These are phyloP conservation scores for Dendrobium officinale DNA, from an alignment of 106 monocot genomes.

Conservation along the genomic window DNA sequence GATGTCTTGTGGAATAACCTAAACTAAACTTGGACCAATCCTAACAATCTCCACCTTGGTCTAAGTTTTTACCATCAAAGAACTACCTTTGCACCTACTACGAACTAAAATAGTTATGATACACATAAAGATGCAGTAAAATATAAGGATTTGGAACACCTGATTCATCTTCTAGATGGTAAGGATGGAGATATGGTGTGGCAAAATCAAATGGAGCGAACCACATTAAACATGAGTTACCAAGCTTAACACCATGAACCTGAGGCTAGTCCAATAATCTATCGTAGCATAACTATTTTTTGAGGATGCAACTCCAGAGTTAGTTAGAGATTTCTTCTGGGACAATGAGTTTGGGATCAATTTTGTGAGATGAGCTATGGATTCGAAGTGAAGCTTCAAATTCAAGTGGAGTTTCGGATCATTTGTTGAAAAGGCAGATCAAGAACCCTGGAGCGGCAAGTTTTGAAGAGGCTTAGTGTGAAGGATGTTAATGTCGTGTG, in stretches of 20 bases:
- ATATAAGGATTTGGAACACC: slow-evolving; percentile 54
- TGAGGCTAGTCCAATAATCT: slow-evolving; percentile 61
- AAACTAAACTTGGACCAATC: no score
- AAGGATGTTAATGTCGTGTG: no score
- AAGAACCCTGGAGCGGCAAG: no score
- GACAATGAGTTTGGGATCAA: slow-evolving; percentile 72
- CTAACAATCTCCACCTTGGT: no score
- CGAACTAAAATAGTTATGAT: not conserved
- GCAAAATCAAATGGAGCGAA: slow-evolving; percentile 64
- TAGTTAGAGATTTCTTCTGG: slow-evolving; percentile 98
- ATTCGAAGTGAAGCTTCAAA: no score
- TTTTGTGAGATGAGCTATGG: no score
- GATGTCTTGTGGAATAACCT: no score
- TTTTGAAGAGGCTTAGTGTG: no score
- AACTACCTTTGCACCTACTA: no score
- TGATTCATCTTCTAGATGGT: slow-evolving; percentile 50
- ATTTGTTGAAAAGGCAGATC: no score
- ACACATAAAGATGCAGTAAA: slow-evolving; percentile 35
- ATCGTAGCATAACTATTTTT: slow-evolving; percentile 78
- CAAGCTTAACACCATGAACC: slow-evolving; percentile 72
- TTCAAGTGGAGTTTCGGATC: no score
- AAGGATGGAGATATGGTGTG: slow-evolving; percentile 42
- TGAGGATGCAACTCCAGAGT: slow-evolving; percentile 87
- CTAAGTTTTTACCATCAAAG: no score
- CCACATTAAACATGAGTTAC: slow-evolving; percentile 66